phyloP scores from a whole-genome alignment of 169 alveolate species.

The Plasmodium sp. region DNA sequence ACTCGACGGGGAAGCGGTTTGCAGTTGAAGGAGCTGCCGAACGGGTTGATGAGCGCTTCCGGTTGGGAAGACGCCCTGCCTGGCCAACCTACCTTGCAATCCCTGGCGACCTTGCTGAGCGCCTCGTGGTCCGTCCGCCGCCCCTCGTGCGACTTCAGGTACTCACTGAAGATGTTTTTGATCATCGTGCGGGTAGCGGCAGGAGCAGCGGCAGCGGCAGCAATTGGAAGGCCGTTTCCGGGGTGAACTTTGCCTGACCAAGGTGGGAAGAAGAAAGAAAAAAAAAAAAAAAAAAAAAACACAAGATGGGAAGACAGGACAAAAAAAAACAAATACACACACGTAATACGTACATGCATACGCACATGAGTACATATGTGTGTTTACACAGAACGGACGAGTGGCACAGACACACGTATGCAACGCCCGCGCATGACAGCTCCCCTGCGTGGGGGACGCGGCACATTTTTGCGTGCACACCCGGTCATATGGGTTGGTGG shows the following conservation, averaged over 20 bases:
- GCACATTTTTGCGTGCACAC: not conserved
- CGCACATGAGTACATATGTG: not conserved
- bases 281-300: not conserved
- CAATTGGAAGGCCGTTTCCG: not conserved
- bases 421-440: not conserved
- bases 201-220: no score
- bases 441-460: not conserved
- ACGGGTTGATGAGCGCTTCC: not conserved
- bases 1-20: no score
- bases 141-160: conserved; percentile 20
- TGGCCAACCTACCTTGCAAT: conserved; percentile 5
- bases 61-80: not conserved
- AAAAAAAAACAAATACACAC: not conserved
- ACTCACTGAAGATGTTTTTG: conserved; percentile 36
- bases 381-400: not conserved
- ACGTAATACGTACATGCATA: not conserved
- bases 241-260: not conserved
- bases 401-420: not conserved
- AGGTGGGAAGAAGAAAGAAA: not conserved
- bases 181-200: conserved; percentile 6
- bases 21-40: not conserved
- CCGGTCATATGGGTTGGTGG: not conserved
- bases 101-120: not conserved
- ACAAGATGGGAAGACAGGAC: not conserved
- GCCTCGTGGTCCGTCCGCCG: not conserved